Evolutionary conservation across 176 grass and related monocot genomes (phyloP).

Genomic region (Ananas comosus): DNA sequence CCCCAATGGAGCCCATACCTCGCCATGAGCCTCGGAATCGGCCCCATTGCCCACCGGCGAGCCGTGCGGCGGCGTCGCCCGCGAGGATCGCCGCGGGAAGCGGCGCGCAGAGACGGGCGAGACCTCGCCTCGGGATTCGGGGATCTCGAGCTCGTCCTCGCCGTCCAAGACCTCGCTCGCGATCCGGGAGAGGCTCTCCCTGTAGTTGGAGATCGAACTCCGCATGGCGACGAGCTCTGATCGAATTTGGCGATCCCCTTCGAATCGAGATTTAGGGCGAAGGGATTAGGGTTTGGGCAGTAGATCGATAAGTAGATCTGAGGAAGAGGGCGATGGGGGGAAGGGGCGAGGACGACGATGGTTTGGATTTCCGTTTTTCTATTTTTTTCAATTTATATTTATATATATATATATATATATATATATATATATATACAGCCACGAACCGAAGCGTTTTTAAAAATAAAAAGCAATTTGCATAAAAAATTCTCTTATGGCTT

Average conservation of each 20-base stretch:
- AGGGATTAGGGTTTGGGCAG: constrained; percentile 12
- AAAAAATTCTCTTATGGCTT: too few relatives aligned
- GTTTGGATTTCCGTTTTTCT: background rate
- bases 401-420: too few relatives aligned
- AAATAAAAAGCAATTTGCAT: too few relatives aligned
- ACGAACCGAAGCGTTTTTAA: too few relatives aligned
- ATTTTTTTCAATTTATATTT: too few relatives aligned
- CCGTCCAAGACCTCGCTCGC: constrained; percentile 73
- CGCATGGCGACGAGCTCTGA: constrained; percentile 29
- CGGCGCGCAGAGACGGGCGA: constrained; percentile 23
- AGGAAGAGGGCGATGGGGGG: background rate
- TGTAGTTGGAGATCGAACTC: constrained; percentile 73
- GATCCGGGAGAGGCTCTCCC: constrained; percentile 80
- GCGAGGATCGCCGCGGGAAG: constrained; percentile 13
- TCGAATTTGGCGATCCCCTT: background rate
- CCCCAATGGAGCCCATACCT: constrained; percentile 28
- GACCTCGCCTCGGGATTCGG: constrained; percentile 10
- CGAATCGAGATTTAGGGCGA: constrained; percentile 4
- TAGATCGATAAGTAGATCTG: background rate
- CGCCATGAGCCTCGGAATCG: constrained; percentile 39
- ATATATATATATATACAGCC: too few relatives aligned
- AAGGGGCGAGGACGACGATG: background rate
- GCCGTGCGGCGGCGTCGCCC: background rate
- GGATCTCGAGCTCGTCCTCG: constrained; percentile 40
- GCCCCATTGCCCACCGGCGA: constrained; percentile 32